Evolutionary conservation across 352 stramenopile species (phyloP), one percentile per base, ranked within the genome.

Genomic region (Phytophthora tubulina): DNA sequence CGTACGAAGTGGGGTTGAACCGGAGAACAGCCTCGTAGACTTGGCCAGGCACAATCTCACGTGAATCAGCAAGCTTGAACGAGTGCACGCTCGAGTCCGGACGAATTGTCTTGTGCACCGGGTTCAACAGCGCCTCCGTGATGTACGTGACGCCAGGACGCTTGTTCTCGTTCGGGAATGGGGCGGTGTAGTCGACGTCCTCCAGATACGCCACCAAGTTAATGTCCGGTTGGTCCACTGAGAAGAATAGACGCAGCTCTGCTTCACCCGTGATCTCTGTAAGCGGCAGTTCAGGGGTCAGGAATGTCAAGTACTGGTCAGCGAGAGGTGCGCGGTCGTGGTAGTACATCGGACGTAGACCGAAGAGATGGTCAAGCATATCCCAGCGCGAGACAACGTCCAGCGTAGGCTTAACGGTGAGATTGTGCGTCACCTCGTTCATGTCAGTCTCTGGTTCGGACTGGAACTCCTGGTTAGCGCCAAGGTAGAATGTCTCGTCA

Each of bases 91-190:
- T 80, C 61, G 82, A 83, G 54, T 87, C 84, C 13, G 79, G 73
- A 9, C 77, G 75, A 44, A 95, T 75, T 0, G 85, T 82, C 64
- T 80, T 71, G 75, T 95, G 88, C 53, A 91, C 78, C 0, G 86
- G 86, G 75, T 93, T 90, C 49, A 94, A 38, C 54, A 93, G 56
- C 15, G 85, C 85, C 57, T 95, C 88, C 0, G 88, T 94, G 33
- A 95, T 86, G 76, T 95, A 95, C 67, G 88, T 95, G 54, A 91
- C 70, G 17, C 88, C 88, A 13, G 75, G 78, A 48, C 88, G 88
- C 62, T 93, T 92, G 78, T 92, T 90, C 62, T 92, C 83, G 60
- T 95, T 93, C 73, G 80, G 76, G 77, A 95, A 94, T 8, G 81
- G 78, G 21, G 80, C 73, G 42, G 78, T 79, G 72, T 88, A 86